Evolutionary conservation across 768 basidiomycete species (phyloP).

Genomic region (Leccinum pellstonianum): DNA sequence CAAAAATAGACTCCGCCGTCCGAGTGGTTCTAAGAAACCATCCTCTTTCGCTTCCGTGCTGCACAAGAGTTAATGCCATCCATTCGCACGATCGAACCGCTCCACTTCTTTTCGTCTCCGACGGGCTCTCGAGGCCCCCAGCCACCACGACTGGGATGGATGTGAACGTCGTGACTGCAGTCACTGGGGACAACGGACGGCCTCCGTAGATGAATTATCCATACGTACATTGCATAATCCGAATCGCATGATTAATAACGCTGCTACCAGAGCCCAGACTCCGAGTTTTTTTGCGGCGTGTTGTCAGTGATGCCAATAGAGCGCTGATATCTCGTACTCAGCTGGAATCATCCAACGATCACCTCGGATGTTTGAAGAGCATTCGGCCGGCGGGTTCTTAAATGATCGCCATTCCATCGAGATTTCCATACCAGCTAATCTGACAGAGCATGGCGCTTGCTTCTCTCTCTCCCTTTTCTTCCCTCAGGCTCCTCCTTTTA

Average conservation of each 20-base stretch:
- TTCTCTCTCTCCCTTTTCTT: background rate
- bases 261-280: background rate
- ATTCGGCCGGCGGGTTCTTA: conserved; percentile 11
- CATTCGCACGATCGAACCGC: conserved; percentile 25
- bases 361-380: conserved; percentile 24
- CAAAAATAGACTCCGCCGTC: conserved; percentile 29
- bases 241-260: conserved; percentile 18
- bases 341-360: conserved; percentile 21
- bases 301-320: background rate
- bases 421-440: conserved; percentile 10
- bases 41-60: conserved; percentile 23
- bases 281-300: background rate
- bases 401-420: conserved; percentile 21
- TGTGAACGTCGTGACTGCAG: conserved; percentile 4
- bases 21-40: conserved; percentile 11
- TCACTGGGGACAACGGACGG: background rate
- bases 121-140: conserved; percentile 7
- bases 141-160: conserved; percentile 2
- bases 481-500: background rate
- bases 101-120: conserved; percentile 5
- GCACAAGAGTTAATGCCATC: conserved; percentile 16
- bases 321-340: background rate
- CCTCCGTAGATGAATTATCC: conserved; percentile 20
- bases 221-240: conserved; percentile 32
- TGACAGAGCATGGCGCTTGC: background rate